Conservation (phyloP, 306 rosid genomes). For the Acacia confusa region DNA sequence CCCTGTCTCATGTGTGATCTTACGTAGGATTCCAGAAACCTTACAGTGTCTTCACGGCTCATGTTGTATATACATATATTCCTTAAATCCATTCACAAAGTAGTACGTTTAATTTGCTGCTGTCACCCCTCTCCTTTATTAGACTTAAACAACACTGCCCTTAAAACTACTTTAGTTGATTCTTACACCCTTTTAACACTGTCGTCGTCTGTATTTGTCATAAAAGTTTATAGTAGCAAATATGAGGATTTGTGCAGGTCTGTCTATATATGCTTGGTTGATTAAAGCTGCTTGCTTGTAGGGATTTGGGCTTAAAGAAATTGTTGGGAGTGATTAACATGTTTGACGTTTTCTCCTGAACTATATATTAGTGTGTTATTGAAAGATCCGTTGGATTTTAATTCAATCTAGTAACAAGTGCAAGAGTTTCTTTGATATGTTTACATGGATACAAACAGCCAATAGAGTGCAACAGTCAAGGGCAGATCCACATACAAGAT, state of each 20-base stretch:
- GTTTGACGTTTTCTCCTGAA: neutral
- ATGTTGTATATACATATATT: neutral
- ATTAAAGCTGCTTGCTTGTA: neutral
- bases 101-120: neutral
- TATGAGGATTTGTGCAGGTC: neutral
- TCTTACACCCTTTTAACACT: neutral
- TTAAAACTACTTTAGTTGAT: neutral
- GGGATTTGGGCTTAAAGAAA: neutral
- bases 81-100: neutral
- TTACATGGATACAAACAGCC: neutral
- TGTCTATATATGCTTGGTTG: neutral
- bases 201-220: neutral
- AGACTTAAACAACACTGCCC: neutral
- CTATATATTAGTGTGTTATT: neutral
- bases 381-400: neutral
- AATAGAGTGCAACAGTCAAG: neutral
- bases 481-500: no score
- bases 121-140: neutral
- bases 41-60: neutral
- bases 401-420: neutral
- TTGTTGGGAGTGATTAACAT: neutral
- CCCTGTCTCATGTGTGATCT: slow-evolving; percentile 8
- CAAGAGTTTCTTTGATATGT: neutral
- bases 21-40: neutral
- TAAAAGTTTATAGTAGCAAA: neutral